Percentiles rank a stretch among this genome's conserved stretches.
These are phyloP conservation scores for Trichoderma cornu-damae DNA, from an alignment of 2,329 filamentous ascomycete species.

Conservation along the genomic window DNA sequence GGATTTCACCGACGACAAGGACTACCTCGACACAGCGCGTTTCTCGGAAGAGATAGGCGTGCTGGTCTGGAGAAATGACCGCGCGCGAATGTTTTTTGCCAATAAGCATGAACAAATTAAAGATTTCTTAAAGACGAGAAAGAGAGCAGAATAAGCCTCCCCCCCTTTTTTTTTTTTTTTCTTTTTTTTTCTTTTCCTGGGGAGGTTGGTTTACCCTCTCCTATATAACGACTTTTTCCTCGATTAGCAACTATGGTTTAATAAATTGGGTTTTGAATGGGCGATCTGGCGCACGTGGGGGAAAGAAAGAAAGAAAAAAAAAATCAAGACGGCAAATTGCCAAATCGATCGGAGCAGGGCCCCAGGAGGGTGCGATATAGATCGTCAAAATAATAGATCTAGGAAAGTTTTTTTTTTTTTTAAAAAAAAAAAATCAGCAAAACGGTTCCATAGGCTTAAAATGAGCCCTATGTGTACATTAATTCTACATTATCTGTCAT, in stretches of 20 bases:
- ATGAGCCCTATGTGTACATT: neutral
- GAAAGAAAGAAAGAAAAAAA: neutral
- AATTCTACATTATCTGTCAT: neutral
- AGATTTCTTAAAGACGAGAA: conserved; percentile 67
- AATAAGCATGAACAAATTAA: conserved; percentile 84
- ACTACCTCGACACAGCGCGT: conserved; percentile 64
- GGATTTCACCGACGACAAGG: conserved; percentile 69
- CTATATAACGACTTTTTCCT: neutral
- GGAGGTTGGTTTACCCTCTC: no score
- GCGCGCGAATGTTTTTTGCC: conserved; percentile 81
- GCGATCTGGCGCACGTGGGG: neutral
- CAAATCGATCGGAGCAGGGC: neutral
- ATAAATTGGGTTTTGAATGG: neutral
- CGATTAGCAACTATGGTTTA: neutral
- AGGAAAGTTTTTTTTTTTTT: no score
- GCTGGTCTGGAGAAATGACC: conserved; percentile 77
- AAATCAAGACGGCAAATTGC: no score
- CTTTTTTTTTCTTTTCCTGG: neutral
- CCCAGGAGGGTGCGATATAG: neutral
- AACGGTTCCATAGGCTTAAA: neutral
- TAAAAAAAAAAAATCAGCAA: neutral
- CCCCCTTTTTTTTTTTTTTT: neutral
- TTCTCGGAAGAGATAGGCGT: conserved; percentile 92
- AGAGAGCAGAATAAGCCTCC: conserved; percentile 40
- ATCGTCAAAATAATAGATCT: neutral